phyloP scores from a whole-genome alignment of 2,329 filamentous ascomycete genomes.

The Camptophora hylomeconis region DNA sequence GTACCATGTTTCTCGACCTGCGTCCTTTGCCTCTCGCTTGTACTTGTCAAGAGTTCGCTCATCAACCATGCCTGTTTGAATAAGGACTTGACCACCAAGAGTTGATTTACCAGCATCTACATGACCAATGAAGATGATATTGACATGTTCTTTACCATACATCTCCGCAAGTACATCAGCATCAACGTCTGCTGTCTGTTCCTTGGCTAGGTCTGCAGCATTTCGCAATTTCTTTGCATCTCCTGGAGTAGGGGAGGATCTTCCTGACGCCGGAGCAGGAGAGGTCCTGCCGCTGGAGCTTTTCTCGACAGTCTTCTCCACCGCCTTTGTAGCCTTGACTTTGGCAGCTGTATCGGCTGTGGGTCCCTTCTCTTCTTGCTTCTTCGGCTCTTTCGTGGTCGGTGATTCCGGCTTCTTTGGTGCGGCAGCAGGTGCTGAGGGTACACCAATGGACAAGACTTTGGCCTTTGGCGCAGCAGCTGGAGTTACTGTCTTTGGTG shows the following conservation, averaged over 20 bases:
- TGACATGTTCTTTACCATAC: slow-evolving; percentile 78
- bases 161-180: slow-evolving; percentile 83
- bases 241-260: slow-evolving; percentile 59
- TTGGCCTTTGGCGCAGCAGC: slow-evolving; percentile 41
- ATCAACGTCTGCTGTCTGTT: slow-evolving; percentile 68
- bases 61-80: slow-evolving; percentile 96
- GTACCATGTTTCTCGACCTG: slow-evolving; percentile 96
- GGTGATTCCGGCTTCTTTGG: slow-evolving; percentile 33
- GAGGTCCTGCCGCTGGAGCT: slow-evolving; percentile 58
- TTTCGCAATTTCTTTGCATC: slow-evolving; percentile 54
- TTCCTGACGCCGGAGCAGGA: slow-evolving; percentile 68
- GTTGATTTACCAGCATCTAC: slow-evolving; percentile 98
- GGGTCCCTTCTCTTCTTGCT: slow-evolving; percentile 33
- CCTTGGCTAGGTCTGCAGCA: slow-evolving; percentile 70
- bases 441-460: slow-evolving; percentile 60
- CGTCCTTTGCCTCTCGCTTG: slow-evolving; percentile 89
- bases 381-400: slow-evolving; percentile 44
- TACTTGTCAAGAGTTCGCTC: slow-evolving; percentile 97
- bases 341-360: slow-evolving; percentile 57
- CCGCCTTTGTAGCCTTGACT: slow-evolving; percentile 73
- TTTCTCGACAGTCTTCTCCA: slow-evolving; percentile 75
- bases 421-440: slow-evolving; percentile 21
- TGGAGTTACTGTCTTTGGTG: slow-evolving; percentile 9
- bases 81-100: slow-evolving; percentile 83
- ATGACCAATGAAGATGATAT: slow-evolving; percentile 96